Evolutionary conservation across 345 rosid species (phyloP), one percentile per base, ranked within the genome.

Genomic region (Linum tenue): DNA sequence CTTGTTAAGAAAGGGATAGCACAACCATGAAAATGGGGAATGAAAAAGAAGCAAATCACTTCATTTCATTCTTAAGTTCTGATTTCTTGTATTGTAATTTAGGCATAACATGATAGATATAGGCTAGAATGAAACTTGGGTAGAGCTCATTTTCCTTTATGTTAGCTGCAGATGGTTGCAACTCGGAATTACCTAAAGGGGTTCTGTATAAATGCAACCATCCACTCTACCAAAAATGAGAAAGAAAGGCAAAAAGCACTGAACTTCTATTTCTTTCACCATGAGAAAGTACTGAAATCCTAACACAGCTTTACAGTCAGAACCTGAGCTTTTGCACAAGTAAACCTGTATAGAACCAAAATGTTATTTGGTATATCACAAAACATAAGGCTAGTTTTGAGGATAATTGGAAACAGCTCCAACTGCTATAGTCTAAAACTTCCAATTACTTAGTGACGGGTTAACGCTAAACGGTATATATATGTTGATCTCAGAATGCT

Each of bases 1-100:
- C 92, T 94, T 48, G 95, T 91, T 76, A 87, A 84, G 74, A 94
- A 94, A 75, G 99, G 97, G 50, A 82, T 94, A 70, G 95, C 96
- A 69, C 85, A 72, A 1, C 84, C 84, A 3, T 86, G 72, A 79
- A 48, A 48, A 48, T 22, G 31, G 12, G 14, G 53, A 48, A 48
- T 48, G 53, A 15, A 48, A 48, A 3, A 9, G 3, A 9, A 48
- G 53, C 14, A 9, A 22, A 48, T 48, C 3, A 9, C 3, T 48
- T 48, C 3, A 48, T 2, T 10, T 9, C 31, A 22, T 3, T 9
- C 11, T 48, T 4, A 48, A 48, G 14, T 48, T 48, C 9, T 48
- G 53, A 9, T 2, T 48, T 48, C 14, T 48, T 48, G 53, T 48
- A 48, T 6, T 10, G 53, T 48, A 48, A 15, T 48, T 41, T 48